phyloP scores from a whole-genome alignment of 2,329 filamentous ascomycete species.

The Tolypocladium album region DNA sequence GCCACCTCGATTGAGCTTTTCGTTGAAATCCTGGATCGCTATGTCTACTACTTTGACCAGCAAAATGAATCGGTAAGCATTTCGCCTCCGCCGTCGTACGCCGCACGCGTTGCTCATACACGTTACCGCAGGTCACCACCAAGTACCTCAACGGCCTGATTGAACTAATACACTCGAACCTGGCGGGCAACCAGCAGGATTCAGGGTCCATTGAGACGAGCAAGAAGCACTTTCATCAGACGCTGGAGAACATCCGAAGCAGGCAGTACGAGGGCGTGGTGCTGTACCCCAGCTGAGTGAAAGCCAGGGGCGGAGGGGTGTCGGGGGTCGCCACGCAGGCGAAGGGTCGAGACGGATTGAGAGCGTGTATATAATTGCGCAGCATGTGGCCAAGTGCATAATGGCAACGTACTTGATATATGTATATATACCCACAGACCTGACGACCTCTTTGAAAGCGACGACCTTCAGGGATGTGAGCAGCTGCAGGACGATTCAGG shows the following conservation, averaged over 20 bases:
- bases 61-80: slow-evolving; percentile 78
- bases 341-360: neutral
- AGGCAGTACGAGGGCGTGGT: slow-evolving; percentile 91
- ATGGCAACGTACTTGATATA: slow-evolving; percentile 3
- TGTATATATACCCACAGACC: no score
- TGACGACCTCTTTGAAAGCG: neutral
- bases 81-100: neutral
- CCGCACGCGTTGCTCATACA: neutral
- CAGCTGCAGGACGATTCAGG: neutral
- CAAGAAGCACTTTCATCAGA: slow-evolving; percentile 87
- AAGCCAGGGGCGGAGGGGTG: neutral
- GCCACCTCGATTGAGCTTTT: slow-evolving; percentile 95
- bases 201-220: slow-evolving; percentile 78
- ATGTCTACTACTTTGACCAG: slow-evolving; percentile 99
- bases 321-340: neutral
- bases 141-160: slow-evolving; percentile 98
- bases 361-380: neutral
- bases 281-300: slow-evolving; percentile 41
- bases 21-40: slow-evolving; percentile 95
- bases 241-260: slow-evolving; percentile 83
- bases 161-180: slow-evolving; percentile 94
- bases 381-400: neutral
- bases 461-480: neutral
- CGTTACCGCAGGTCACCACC: slow-evolving; percentile 57
- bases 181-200: slow-evolving; percentile 74